Base-by-base conservation (phyloP, 148 eudicot species). In the Nyssa sinensis region DNA sequence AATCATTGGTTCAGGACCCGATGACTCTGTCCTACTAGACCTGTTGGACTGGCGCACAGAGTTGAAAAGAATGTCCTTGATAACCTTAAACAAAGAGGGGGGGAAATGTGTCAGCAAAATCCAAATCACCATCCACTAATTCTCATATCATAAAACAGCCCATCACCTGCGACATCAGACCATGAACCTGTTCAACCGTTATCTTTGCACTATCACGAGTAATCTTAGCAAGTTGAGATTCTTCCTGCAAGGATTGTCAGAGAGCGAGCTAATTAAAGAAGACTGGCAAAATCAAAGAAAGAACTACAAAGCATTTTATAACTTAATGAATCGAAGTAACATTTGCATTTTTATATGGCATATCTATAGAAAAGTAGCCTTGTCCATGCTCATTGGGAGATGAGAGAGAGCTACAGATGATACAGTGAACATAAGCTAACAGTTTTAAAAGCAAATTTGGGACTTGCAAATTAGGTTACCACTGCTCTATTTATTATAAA, bases 191-290 rank as follows among this genome's bases (percentile, higher is more conserved):
- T 85, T 95, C 98, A n/a, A 90, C 98, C 3, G 97, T 89, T 59
- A 95, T 95, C 90, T 95, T 95, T n/a, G 97, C 89, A 86, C 98
- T 95, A 77, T 95, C 97, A 62, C 96, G 92, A 4, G 96, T 95
- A 65, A 95, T 95, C 87, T 95, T 95, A 51, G 90, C 90, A 75
- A 95, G 96, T 60, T 88, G 92, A 37, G 97, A 91, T 62, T 95
- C 98, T 83, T 95, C 98, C 98, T 92, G 93, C 68, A 83, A n/a
- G n/a, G n/a, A 75, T 75, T 63, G 11, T 55, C 49, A 23, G 31
- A 64, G n/a, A 67, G 44, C 1, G 51, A 44, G 59, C 25, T 0
- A 19, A 55, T 19, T 55, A n/a, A 21, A 53, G 59, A n/a, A n/a
- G 25, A 19, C 4, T 55, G 59, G 58, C 44, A 37, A 37, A 9